Conservation (phyloP, 345 rosid genomes). For the Populus alba region DNA sequence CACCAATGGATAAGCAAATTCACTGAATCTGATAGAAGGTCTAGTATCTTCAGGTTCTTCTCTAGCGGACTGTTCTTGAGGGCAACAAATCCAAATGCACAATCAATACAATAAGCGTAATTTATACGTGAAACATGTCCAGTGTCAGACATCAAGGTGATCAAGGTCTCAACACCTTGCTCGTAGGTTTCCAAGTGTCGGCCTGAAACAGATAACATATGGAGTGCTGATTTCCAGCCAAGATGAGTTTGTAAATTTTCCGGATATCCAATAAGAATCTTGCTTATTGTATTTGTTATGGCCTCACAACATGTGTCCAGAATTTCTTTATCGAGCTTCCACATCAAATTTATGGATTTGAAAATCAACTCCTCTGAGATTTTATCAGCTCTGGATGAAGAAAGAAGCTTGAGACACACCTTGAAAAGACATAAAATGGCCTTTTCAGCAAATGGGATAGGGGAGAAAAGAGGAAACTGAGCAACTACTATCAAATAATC, state of each 20-base stretch:
- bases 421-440: constrained; percentile 61
- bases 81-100: constrained; percentile 76
- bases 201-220: constrained; percentile 66
- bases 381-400: constrained; percentile 45
- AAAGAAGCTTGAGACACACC: constrained; percentile 58
- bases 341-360: constrained; percentile 77
- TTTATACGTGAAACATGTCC: constrained; percentile 45
- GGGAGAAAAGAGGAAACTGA: constrained; percentile 80
- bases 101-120: constrained; percentile 69
- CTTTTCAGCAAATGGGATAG: constrained; percentile 74
- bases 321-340: constrained; percentile 83
- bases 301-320: constrained; percentile 61
- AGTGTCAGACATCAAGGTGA: constrained; percentile 53
- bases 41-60: constrained; percentile 65
- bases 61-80: constrained; percentile 64
- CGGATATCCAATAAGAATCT: constrained; percentile 55
- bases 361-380: constrained; percentile 65
- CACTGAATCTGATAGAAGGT: constrained; percentile 67
- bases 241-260: constrained; percentile 58
- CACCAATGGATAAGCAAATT: constrained; percentile 55
- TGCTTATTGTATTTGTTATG: constrained; percentile 59
- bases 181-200: constrained; percentile 68
- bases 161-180: constrained; percentile 66
- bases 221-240: constrained; percentile 83
- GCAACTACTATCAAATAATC: constrained; percentile 57